Base-by-base conservation (phyloP, 2,329 filamentous ascomycete genomes). In the Apiospora aurea region DNA sequence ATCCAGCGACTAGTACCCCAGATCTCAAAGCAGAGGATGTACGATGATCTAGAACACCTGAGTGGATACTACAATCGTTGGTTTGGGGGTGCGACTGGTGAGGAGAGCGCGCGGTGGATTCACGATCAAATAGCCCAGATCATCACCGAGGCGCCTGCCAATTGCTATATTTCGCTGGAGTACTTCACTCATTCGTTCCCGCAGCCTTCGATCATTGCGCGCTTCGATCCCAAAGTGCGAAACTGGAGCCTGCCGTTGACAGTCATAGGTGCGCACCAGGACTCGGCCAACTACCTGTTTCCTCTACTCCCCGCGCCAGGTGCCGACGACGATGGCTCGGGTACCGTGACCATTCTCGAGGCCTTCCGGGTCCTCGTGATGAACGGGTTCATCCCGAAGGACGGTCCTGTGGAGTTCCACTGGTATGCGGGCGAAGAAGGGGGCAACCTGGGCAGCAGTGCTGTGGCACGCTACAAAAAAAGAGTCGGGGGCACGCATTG, bases 271-370 rank as follows among this genome's bases (percentile, higher is more conserved):
- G 91, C 91, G 2, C 91, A 93, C 79, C 91, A 93, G 76, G 92
- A 94, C 80, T 93, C 90, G 78, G 92, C 93, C 79, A 94, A 94
- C 79, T 85, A 93, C 72, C 90, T 92, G 77, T 85, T 93, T 61
- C 92, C 92, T 0, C 82, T 93, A 57, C 85, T 94, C 21, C 88
- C 90, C 26, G 92, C 92, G 0, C 92, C 92, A 0, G 92, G 92
- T 64, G 92, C 92, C 18, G 92, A 94, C 75, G 92, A 94, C 74
- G 92, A 94, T 78, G 90, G 91, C 68, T 91, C 90, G 73, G 91
- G 91, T 64, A 92, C 92, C 0, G 91, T 94, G 49, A 94, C 91
- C 11, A 94, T 94, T 73, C 86, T 94, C 13, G 92, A 94, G 80
- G 90, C 91, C 1, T 85, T 94, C 74, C 87, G 91, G 43, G 89